Evolutionary conservation across 352 stramenopile genomes (phyloP).

Genomic region (Lagenidium sp.): DNA sequence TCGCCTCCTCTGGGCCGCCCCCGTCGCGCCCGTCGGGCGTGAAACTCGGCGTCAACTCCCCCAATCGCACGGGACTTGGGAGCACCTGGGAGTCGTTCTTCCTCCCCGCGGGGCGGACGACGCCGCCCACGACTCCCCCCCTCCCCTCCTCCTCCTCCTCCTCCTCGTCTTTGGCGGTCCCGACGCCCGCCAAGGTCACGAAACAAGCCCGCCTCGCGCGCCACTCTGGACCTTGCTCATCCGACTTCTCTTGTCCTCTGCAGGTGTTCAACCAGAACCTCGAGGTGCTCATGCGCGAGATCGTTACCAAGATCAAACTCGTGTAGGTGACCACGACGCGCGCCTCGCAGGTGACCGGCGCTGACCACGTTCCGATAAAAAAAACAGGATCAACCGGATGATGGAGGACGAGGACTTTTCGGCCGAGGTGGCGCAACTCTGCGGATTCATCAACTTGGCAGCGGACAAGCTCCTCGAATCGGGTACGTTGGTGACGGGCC

Average conservation of each 20-base stretch:
- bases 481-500: constrained; percentile 12
- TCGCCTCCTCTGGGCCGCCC: too few relatives aligned
- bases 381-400: constrained; percentile 38
- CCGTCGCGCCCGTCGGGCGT: too few relatives aligned
- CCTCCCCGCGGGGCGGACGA: constrained; percentile 3
- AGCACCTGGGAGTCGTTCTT: constrained; percentile 39
- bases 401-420: constrained; percentile 21
- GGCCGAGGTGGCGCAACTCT: constrained; percentile 30
- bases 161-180: constrained; percentile 4
- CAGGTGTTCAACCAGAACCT: constrained; percentile 50
- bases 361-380: not conserved
- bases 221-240: too few relatives aligned
- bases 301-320: constrained; percentile 35
- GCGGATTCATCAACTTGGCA: constrained; percentile 31
- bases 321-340: too few relatives aligned
- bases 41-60: not conserved
- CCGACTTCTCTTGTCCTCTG: not conserved
- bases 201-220: not conserved
- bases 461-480: constrained; percentile 35
- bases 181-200: constrained; percentile 25
- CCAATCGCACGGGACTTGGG: constrained; percentile 19
- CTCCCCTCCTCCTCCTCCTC: too few relatives aligned
- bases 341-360: too few relatives aligned
- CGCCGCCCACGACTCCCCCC: not conserved
- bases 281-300: constrained; percentile 40